A percentile compares a stretch with the other conserved stretches of the same genome.
phyloP scores from a whole-genome alignment of 495 filamentous ascomycete species.

The Trypethelium eluteriae region DNA sequence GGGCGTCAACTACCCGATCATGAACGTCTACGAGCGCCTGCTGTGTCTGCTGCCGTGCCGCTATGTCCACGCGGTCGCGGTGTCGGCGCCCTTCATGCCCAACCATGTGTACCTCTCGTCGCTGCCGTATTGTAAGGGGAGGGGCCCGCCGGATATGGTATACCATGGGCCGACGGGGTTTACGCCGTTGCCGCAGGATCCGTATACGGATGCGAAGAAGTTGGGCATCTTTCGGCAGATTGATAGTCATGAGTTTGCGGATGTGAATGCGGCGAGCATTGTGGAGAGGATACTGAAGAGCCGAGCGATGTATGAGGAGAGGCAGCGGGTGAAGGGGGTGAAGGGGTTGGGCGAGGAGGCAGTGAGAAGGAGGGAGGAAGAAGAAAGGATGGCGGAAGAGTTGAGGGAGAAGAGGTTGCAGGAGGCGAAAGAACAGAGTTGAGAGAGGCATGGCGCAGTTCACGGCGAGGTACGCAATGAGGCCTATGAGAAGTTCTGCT shows the following conservation, averaged over 20 bases:
- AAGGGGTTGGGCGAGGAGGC: constrained; percentile 69
- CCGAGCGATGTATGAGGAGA: constrained; percentile 75
- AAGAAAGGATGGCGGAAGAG: constrained; percentile 42
- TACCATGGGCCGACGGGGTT: constrained; percentile 94
- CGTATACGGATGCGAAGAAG: constrained; percentile 59
- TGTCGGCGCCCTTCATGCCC: constrained; percentile 81
- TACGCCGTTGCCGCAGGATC: constrained; percentile 79
- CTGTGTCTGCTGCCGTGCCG: constrained; percentile 92
- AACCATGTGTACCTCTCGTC: constrained; percentile 64
- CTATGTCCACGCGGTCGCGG: constrained; percentile 77
- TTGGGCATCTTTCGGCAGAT: constrained; percentile 36
- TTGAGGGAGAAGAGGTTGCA: constrained; percentile 24
- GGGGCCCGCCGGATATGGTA: constrained; percentile 55
- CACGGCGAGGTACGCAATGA: too few relatives aligned
- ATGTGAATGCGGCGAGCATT: constrained; percentile 89
- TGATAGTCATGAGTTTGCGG: constrained; percentile 60
- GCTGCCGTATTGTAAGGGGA: constrained; percentile 57
- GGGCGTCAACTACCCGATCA: constrained; percentile 96
- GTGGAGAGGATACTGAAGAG: constrained; percentile 81
- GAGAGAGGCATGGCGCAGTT: neutral
- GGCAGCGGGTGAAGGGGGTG: constrained; percentile 78
- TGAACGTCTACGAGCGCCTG: constrained; percentile 96
- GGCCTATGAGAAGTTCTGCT: too few relatives aligned
- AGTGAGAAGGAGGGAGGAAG: constrained; percentile 44
- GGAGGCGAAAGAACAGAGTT: neutral